Evolutionary conservation across 164 flowering plant genomes (phyloP).

Genomic region (Liquidambar formosana): DNA sequence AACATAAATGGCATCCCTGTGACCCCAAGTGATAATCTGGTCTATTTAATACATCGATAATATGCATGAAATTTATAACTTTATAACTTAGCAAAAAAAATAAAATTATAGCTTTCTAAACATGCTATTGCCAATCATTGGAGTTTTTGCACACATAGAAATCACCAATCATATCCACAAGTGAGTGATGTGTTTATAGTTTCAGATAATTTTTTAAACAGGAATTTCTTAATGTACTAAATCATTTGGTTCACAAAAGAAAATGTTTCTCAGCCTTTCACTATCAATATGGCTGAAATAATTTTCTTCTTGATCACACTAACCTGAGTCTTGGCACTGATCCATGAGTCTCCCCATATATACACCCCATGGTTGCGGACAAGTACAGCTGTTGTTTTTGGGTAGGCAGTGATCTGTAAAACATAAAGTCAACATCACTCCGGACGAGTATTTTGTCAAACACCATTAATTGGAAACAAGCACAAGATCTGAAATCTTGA

Average conservation of each 20-base stretch:
- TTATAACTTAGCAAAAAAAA: no score
- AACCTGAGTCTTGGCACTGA: constrained; percentile 94
- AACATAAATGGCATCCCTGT: no score
- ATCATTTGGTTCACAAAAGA: neutral
- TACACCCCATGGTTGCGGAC: constrained; percentile 78
- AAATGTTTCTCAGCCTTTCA: neutral
- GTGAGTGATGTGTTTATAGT: neutral
- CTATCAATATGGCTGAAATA: neutral
- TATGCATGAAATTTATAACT: no score
- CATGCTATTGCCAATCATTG: no score
- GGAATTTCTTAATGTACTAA: neutral
- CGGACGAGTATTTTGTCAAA: neutral
- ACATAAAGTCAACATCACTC: constrained; percentile 4
- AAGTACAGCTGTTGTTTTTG: constrained; percentile 68
- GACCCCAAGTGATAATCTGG: no score
- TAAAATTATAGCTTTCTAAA: no score
- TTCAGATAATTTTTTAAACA: neutral
- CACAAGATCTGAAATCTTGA: no score
- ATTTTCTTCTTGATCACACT: constrained; percentile 7
- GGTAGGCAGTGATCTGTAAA: constrained; percentile 66
- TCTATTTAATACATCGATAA: no score
- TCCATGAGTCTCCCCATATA: constrained; percentile 97
- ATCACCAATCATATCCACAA: neutral
- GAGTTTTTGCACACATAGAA: no score
- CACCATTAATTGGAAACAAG: no score